phyloP scores from a whole-genome alignment of 1,284 basidiomycete genomes.

The Clitocybe nebularis region DNA sequence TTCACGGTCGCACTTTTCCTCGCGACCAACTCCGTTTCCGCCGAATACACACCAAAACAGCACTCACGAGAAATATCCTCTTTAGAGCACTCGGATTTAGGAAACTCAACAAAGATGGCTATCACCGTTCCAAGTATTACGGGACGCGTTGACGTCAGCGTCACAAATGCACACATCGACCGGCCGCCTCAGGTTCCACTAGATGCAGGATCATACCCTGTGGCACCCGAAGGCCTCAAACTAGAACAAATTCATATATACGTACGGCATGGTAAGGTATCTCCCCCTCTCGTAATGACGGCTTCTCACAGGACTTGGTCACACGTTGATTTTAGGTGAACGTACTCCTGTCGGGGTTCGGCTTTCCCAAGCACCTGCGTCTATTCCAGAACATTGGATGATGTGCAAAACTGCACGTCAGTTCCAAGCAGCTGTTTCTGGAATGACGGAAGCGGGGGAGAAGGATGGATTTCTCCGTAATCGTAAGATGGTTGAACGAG shows the following conservation, averaged over 20 bases:
- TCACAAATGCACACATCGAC: conserved; percentile 16
- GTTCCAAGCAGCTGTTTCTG: conserved; percentile 49
- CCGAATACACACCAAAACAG: not conserved
- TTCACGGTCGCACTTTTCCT: not conserved
- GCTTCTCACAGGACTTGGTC: too few species aligned
- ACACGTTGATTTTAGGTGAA: conserved; percentile 55
- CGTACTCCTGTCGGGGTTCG: conserved; percentile 69
- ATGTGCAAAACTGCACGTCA: conserved; percentile 58
- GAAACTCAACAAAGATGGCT: conserved; percentile 5
- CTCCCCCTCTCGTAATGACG: not conserved
- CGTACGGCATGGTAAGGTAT: conserved; percentile 59
- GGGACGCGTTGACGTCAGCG: conserved; percentile 6
- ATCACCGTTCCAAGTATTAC: conserved; percentile 4
- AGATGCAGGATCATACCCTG: conserved; percentile 58
- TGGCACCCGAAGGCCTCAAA: conserved; percentile 49
- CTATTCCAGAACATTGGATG: conserved; percentile 67
- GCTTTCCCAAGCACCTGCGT: conserved; percentile 56
- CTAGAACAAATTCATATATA: conserved; percentile 74
- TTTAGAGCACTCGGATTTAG: not conserved
- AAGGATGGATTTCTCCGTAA: conserved; percentile 30
- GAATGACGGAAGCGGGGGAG: conserved; percentile 16
- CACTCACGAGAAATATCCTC: not conserved
- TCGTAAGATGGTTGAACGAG: conserved; percentile 50
- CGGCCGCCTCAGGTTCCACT: conserved; percentile 40
- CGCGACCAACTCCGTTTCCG: too few species aligned